Conservation (phyloP, 495 filamentous ascomycete genomes). For the Daldinia loculata region DNA sequence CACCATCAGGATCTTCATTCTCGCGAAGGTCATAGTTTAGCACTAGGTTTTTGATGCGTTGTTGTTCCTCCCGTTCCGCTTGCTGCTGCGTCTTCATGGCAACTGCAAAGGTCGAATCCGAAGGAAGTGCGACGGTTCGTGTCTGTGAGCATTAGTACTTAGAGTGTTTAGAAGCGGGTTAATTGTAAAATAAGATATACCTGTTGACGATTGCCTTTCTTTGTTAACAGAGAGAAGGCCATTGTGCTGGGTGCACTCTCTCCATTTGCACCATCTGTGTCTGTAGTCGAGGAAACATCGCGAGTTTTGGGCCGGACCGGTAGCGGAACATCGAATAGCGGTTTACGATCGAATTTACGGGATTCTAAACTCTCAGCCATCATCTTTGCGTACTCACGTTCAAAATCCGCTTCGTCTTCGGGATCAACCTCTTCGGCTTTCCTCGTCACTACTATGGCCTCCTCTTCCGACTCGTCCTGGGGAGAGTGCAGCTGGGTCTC, state of each 20-base stretch:
- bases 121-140: conserved; percentile 90
- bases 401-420: conserved; percentile 95
- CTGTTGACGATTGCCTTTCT: conserved; percentile 95
- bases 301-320: conserved; percentile 82
- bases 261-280: conserved; percentile 60
- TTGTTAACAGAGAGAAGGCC: conserved; percentile 96
- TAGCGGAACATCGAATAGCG: conserved; percentile 90
- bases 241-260: conserved; percentile 63
- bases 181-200: conserved; percentile 54
- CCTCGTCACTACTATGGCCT: conserved; percentile 88
- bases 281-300: conserved; percentile 56
- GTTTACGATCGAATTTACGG: conserved; percentile 92
- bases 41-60: conserved; percentile 96
- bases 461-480: conserved; percentile 74
- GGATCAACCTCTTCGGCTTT: conserved; percentile 92
- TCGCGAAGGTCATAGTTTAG: conserved; percentile 93
- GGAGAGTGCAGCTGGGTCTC: conserved; percentile 55
- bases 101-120: conserved; percentile 91
- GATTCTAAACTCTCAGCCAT: conserved; percentile 97
- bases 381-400: conserved; percentile 97
- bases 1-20: conserved; percentile 78
- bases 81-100: conserved; percentile 95
- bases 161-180: neutral
- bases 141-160: conserved; percentile 65
- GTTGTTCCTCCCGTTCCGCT: conserved; percentile 93